Conservation (phyloP, 768 basidiomycete genomes). For the Leccinum incarnatum region DNA sequence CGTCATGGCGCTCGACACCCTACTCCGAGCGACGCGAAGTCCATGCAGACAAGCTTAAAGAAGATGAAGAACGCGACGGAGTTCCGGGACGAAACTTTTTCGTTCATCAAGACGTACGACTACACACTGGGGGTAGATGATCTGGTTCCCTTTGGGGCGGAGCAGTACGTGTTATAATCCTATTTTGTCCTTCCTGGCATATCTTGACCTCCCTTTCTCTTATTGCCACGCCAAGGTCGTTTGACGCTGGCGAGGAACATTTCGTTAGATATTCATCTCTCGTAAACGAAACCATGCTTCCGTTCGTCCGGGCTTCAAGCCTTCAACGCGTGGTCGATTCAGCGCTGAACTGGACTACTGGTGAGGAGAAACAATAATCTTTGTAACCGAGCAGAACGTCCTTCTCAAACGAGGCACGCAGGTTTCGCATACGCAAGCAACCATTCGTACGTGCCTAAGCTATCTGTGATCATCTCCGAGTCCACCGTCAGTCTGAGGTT, state of each 20-base stretch:
- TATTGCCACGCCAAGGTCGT: conserved; percentile 34
- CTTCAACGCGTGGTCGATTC: conserved; percentile 58
- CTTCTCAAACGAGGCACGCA: not conserved
- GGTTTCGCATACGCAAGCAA: conserved; percentile 51
- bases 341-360: conserved; percentile 65
- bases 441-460: conserved; percentile 39
- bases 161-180: conserved; percentile 49
- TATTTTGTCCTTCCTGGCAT: conserved; percentile 47
- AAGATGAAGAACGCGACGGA: conserved; percentile 49
- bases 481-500: conserved; percentile 34
- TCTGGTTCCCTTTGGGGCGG: conserved; percentile 63
- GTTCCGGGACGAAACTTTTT: conserved; percentile 43
- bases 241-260: conserved; percentile 46
- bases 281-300: conserved; percentile 41
- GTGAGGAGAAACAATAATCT: conserved; percentile 29
- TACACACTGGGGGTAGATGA: conserved; percentile 57
- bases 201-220: conserved; percentile 10
- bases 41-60: conserved; percentile 46
- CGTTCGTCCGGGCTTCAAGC: conserved; percentile 49
- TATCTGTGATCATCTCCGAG: conserved; percentile 58
- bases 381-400: not conserved
- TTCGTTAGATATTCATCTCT: conserved; percentile 52
- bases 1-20: not conserved
- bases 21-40: conserved; percentile 20
- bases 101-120: conserved; percentile 53